Evolutionary conservation across 2,329 filamentous ascomycete genomes (phyloP).

Genomic region (Cercospora brassicicola): DNA sequence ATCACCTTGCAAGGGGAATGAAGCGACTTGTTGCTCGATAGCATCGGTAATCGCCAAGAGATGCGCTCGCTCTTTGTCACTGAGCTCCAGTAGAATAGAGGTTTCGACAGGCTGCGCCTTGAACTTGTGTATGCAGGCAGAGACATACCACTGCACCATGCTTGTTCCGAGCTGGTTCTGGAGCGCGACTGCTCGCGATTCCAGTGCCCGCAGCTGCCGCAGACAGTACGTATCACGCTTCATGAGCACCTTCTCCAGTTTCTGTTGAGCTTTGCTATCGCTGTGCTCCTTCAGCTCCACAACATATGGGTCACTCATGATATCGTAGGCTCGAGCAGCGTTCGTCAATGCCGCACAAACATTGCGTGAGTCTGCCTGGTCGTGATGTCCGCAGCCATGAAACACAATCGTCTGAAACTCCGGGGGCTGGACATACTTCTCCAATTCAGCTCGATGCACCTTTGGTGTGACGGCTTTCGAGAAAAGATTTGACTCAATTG

Average conservation of each 20-base stretch:
- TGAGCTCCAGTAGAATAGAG: slow-evolving; percentile 35
- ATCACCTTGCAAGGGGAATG: not conserved
- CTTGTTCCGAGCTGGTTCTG: slow-evolving; percentile 42
- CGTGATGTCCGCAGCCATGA: not conserved
- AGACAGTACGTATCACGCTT: slow-evolving; percentile 44
- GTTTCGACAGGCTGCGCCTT: slow-evolving; percentile 28
- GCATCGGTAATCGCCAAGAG: slow-evolving; percentile 26
- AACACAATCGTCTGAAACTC: slow-evolving; percentile 48
- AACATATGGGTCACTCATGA: slow-evolving; percentile 45
- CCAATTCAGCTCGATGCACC: slow-evolving; percentile 66
- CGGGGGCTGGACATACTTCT: slow-evolving; percentile 68
- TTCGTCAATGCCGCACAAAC: slow-evolving; percentile 22
- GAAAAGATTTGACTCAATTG: slow-evolving; percentile 69
- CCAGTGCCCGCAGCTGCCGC: slow-evolving; percentile 42
- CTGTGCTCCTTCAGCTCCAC: slow-evolving; percentile 35
- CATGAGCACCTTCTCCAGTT: slow-evolving; percentile 33
- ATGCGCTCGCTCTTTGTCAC: slow-evolving; percentile 39
- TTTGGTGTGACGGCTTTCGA: slow-evolving; percentile 69
- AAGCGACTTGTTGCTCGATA: not conserved
- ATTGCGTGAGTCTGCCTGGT: not conserved
- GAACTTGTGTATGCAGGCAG: slow-evolving; percentile 40
- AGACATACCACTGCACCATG: slow-evolving; percentile 44
- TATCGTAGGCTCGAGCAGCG: slow-evolving; percentile 31
- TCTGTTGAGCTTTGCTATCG: slow-evolving; percentile 29
- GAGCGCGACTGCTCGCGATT: slow-evolving; percentile 38